Conservation (phyloP, 108 stramenopile species). For the Pseudonitzschia delicatissima region DNA sequence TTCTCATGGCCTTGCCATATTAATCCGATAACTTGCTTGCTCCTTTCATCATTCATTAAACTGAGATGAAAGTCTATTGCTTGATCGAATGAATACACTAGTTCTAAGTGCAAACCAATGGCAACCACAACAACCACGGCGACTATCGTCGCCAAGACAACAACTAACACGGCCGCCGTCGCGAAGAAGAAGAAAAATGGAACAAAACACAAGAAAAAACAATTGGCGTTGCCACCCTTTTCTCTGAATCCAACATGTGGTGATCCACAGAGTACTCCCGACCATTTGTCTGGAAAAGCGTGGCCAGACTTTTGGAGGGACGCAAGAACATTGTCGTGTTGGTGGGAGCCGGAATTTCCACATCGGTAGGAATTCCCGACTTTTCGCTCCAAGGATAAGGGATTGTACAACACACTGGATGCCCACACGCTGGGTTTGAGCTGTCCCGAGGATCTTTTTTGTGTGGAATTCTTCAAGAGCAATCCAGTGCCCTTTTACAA, state of each 20-base stretch:
- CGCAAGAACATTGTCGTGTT: conserved; percentile 71
- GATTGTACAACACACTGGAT: conserved; percentile 67
- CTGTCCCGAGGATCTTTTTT: conserved; percentile 82
- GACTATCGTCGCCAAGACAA: background rate
- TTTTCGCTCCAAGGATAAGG: conserved; percentile 69
- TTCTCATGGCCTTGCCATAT: too few species aligned
- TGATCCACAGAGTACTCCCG: background rate
- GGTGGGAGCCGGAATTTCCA: conserved; percentile 79
- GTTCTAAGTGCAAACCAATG: background rate
- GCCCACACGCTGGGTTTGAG: conserved; percentile 39
- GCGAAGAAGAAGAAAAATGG: background rate
- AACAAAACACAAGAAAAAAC: background rate
- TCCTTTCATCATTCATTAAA: too few species aligned
- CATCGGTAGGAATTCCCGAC: conserved; percentile 83
- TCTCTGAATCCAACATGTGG: background rate
- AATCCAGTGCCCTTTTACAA: conserved; percentile 76
- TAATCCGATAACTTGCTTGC: too few species aligned
- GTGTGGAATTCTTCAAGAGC: conserved; percentile 65
- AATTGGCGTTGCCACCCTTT: background rate
- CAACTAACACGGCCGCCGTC: background rate
- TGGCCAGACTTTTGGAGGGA: conserved; percentile 32
- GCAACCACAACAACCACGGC: background rate
- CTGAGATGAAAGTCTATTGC: too few species aligned
- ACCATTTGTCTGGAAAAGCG: conserved; percentile 25
- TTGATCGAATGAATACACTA: too few species aligned